A percentile compares a stretch with the other conserved stretches of the same genome.
Conservation (phyloP, 225 moss, liverwort and hornwort genomes). For the Ulota crispa region DNA sequence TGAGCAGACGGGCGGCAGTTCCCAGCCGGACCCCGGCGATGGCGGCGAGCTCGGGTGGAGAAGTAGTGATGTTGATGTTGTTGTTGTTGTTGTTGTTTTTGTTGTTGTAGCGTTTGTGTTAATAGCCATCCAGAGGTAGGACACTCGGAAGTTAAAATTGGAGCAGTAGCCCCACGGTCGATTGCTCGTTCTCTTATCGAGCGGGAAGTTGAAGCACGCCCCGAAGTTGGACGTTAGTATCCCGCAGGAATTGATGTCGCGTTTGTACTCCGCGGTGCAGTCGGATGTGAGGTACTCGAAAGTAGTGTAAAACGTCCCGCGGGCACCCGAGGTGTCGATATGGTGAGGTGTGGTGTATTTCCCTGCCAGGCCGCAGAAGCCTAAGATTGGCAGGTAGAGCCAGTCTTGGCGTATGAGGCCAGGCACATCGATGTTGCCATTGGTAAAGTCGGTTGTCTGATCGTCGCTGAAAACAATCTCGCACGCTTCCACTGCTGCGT, state of each 20-base stretch:
- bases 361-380: conserved; percentile 23
- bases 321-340: background rate
- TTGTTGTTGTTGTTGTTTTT: background rate
- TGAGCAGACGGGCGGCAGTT: background rate
- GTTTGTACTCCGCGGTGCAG: conserved; percentile 34
- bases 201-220: conserved; percentile 19
- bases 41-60: background rate
- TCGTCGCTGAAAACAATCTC: conserved; percentile 30
- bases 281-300: conserved; percentile 49
- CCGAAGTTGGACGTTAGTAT: conserved; percentile 23
- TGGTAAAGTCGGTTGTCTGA: conserved; percentile 19
- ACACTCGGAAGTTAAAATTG: conserved; percentile 43
- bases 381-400: conserved; percentile 3
- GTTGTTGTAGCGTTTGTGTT: background rate
- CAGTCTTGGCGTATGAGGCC: conserved; percentile 25
- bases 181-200: background rate
- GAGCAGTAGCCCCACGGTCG: conserved; percentile 42
- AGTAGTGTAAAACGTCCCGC: conserved; percentile 27
- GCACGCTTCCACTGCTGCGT: background rate
- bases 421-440: conserved; percentile 33
- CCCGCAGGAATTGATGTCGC: conserved; percentile 24
- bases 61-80: background rate
- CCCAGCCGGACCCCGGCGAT: background rate
- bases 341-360: conserved; percentile 17
- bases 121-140: conserved; percentile 35